phyloP scores from a whole-genome alignment of 1,139 yeast species.

The Spathaspora sp. region DNA sequence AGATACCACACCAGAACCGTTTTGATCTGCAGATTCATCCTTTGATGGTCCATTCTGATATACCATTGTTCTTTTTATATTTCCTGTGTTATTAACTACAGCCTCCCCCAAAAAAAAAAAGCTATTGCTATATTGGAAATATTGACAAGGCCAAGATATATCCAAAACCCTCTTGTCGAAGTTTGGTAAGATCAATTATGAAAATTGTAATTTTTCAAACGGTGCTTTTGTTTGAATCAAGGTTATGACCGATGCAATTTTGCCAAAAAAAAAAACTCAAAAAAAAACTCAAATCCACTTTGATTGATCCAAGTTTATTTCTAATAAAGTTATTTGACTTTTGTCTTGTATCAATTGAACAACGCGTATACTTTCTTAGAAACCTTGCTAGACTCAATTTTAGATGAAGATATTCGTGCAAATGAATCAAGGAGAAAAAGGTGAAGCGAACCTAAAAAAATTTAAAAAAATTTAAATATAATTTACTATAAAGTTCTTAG shows the following conservation, averaged over 20 bases:
- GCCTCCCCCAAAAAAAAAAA: no score
- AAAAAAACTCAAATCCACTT: background rate
- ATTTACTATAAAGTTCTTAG: background rate
- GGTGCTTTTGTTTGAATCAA: no score
- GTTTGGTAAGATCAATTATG: no score
- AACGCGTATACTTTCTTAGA: background rate
- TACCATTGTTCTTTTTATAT: conserved; percentile 6
- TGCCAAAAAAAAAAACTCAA: background rate
- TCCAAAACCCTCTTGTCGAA: no score
- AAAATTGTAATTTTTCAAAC: no score
- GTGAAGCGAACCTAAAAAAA: background rate
- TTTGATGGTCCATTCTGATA: conserved; percentile 3
- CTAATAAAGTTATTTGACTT: background rate
- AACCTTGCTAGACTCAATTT: no score
- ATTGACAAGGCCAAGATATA: no score
- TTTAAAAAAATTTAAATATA: background rate
- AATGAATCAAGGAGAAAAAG: no score
- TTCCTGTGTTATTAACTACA: background rate
- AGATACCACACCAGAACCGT: background rate
- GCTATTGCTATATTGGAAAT: no score
- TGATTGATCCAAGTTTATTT: background rate
- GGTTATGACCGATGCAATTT: background rate
- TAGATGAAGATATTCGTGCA: no score
- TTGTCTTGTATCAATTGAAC: background rate
- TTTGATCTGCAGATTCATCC: conserved; percentile 2